A percentile compares a stretch with the other conserved stretches of the same genome.
phyloP scores from a whole-genome alignment of 1,284 basidiomycete species.

The Trametes pubescens region DNA sequence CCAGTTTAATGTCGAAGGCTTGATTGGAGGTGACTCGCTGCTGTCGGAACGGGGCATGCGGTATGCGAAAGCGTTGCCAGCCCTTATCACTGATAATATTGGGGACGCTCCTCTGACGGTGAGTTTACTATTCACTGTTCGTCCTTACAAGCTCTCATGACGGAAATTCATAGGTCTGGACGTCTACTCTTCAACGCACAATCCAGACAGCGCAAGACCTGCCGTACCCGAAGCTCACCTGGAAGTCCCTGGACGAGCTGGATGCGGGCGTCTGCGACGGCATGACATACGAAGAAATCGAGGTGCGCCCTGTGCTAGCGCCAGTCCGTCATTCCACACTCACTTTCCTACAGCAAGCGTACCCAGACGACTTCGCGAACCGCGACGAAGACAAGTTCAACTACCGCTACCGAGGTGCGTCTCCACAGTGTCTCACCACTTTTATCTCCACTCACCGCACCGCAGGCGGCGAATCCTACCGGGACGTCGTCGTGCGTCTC shows the following conservation, averaged over 20 bases:
- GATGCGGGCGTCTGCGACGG: slow-evolving; percentile 99
- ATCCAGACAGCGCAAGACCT: slow-evolving; percentile 89
- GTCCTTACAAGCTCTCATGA: slow-evolving; percentile 13
- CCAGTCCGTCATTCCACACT: not conserved
- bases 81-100: slow-evolving; percentile 90
- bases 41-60: slow-evolving; percentile 86
- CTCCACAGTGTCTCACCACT: slow-evolving; percentile 27
- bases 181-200: slow-evolving; percentile 92
- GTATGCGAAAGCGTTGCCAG: slow-evolving; percentile 89
- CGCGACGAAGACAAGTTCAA: slow-evolving; percentile 99
- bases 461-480: slow-evolving; percentile 89
- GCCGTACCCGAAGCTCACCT: slow-evolving; percentile 93
- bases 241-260: slow-evolving; percentile 98
- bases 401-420: slow-evolving; percentile 88
- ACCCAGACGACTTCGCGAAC: slow-evolving; percentile 99
- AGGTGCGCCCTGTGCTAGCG: slow-evolving; percentile 55
- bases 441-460: not conserved
- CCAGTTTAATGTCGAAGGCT: slow-evolving; percentile 95
- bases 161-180: slow-evolving; percentile 80
- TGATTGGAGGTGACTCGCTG: slow-evolving; percentile 95
- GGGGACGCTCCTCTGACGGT: slow-evolving; percentile 90
- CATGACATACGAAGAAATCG: slow-evolving; percentile 99
- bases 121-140: slow-evolving; percentile 32
- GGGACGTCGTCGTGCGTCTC: slow-evolving; percentile 94
- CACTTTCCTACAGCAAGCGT: slow-evolving; percentile 69